phyloP scores from a whole-genome alignment of 345 rosid genomes.

The Citrus inodora region DNA sequence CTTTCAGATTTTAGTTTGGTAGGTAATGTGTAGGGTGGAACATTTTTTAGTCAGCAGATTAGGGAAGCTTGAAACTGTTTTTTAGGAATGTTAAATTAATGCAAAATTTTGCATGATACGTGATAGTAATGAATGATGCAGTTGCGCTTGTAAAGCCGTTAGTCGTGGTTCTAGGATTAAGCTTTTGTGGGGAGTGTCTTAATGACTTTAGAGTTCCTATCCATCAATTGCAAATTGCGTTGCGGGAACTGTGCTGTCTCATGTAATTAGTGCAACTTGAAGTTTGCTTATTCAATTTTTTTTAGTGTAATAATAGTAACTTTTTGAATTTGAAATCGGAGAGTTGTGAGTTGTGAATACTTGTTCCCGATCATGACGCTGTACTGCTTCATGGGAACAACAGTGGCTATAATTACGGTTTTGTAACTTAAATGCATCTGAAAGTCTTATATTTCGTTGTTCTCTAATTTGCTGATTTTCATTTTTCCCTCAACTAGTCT shows the following conservation, averaged over 20 bases:
- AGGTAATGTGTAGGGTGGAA: neutral
- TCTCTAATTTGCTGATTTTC: neutral
- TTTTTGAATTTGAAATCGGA: neutral
- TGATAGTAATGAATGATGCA: neutral
- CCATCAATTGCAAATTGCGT: neutral
- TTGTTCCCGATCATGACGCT: neutral
- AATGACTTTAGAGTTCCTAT: neutral
- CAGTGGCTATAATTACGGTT: neutral
- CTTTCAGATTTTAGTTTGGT: neutral
- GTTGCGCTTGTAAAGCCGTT: neutral
- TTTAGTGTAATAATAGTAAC: neutral
- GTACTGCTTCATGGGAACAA: constrained; percentile 8
- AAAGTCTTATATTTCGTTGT: neutral
- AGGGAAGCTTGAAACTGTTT: constrained; percentile 1
- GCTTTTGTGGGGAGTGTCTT: constrained; percentile 1
- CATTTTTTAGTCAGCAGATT: neutral
- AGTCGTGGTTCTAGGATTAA: neutral
- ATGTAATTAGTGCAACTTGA: neutral
- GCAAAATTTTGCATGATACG: neutral
- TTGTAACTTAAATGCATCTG: constrained; percentile 2
- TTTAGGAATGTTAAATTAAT: constrained; percentile 2
- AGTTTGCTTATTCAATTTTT: constrained; percentile 11
- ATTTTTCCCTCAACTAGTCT: neutral
- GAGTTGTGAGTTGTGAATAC: constrained; percentile 3
- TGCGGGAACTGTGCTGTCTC: neutral